These are phyloP conservation scores for Diospyros kaki DNA, from an alignment of 148 eudicot species.

Conservation along the genomic window DNA sequence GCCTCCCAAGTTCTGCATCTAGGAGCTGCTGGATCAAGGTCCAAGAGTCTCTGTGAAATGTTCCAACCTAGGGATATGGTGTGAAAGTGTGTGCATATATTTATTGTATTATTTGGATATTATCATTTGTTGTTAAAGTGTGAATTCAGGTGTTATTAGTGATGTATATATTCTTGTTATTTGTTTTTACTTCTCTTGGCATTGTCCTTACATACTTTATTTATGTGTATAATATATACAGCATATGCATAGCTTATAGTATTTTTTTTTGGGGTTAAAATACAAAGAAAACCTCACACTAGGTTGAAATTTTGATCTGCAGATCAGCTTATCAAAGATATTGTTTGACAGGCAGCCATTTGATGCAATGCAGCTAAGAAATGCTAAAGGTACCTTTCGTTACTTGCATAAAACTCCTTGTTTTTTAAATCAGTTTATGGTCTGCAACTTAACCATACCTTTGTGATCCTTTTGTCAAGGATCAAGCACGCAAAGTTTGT, in stretches of 20 bases:
- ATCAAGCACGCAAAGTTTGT: not conserved
- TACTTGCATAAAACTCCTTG: not conserved
- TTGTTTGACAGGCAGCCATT: conserved; percentile 25
- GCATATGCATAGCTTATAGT: not conserved
- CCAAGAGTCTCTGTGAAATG: not conserved
- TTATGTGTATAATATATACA: not conserved
- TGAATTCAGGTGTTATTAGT: not conserved
- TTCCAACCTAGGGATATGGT: not conserved
- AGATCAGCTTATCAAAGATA: conserved; percentile 23
- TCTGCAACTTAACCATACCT: conserved; percentile 6
- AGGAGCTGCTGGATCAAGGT: conserved; percentile 6
- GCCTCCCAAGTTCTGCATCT: not conserved
- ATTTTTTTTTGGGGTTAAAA: not conserved
- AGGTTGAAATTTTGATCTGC: conserved; percentile 10
- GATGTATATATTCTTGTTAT: not conserved
- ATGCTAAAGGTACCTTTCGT: conserved; percentile 26
- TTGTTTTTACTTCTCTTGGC: not conserved
- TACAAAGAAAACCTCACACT: not conserved
- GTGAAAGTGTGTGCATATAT: not conserved
- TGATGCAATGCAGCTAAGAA: conserved; percentile 26
- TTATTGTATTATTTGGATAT: not conserved
- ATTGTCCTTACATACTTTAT: not conserved
- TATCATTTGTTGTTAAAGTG: not conserved
- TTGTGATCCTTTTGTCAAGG: not conserved
- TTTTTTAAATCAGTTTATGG: not conserved